A percentile compares a stretch with the other conserved stretches of the same genome.
phyloP scores from a whole-genome alignment of 768 basidiomycete species.

The Amanita thiersii region DNA sequence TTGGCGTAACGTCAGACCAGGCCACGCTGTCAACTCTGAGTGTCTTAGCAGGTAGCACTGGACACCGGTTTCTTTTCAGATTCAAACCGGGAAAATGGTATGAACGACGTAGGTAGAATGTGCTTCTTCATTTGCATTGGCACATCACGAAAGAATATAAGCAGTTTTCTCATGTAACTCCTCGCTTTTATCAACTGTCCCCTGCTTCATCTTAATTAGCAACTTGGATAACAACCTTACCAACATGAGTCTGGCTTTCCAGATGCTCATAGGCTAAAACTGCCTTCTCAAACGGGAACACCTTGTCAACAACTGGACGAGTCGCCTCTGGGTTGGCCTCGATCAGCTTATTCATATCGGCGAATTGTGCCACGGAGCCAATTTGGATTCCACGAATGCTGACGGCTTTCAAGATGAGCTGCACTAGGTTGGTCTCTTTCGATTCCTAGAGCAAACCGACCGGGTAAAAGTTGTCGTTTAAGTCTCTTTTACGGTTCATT shows the following conservation, averaged over 20 bases:
- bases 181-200: not conserved
- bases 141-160: too few species aligned
- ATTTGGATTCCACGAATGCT: slow-evolving; percentile 44
- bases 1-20: too few species aligned
- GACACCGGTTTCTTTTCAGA: too few species aligned
- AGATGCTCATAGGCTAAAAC: slow-evolving; percentile 45
- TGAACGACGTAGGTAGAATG: too few species aligned
- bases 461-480: too few species aligned
- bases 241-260: slow-evolving; percentile 47
- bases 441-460: not conserved
- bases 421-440: slow-evolving; percentile 16
- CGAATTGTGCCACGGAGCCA: slow-evolving; percentile 53
- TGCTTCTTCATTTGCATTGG: too few species aligned
- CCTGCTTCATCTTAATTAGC: not conserved
- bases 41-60: too few species aligned
- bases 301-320: slow-evolving; percentile 45
- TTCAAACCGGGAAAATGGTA: too few species aligned
- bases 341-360: slow-evolving; percentile 43
- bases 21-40: too few species aligned
- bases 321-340: slow-evolving; percentile 30
- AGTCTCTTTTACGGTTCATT: too few species aligned
- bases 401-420: slow-evolving; percentile 29
- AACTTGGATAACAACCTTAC: slow-evolving; percentile 53
- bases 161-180: too few species aligned
- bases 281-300: slow-evolving; percentile 50